These are phyloP conservation scores for Polygonum aviculare DNA, from an alignment of 148 eudicot genomes.

Conservation along the genomic window DNA sequence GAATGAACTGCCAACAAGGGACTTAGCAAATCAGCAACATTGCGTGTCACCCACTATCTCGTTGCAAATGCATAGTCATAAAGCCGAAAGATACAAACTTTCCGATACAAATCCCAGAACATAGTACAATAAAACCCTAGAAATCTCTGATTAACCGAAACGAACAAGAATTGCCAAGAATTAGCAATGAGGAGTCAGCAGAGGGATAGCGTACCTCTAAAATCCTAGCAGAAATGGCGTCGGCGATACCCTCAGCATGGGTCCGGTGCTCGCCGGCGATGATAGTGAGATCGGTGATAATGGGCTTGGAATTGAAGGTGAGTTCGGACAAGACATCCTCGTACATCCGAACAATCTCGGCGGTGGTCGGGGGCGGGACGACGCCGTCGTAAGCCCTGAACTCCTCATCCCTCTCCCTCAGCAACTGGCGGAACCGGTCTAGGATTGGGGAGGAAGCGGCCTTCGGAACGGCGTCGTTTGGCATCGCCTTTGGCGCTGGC, in stretches of 20 bases:
- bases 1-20: background rate
- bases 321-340: conserved; percentile 60
- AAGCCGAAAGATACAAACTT: background rate
- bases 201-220: conserved; percentile 47
- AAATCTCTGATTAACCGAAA: background rate
- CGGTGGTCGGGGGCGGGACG: conserved; percentile 23
- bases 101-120: background rate
- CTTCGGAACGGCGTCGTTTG: conserved; percentile 17
- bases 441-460: conserved; percentile 31
- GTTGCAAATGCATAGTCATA: background rate
- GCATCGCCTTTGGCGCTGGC: conserved; percentile 18
- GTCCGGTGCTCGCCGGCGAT: conserved; percentile 73
- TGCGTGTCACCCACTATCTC: background rate
- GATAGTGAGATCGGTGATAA: conserved; percentile 85
- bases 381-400: conserved; percentile 25
- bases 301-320: conserved; percentile 76
- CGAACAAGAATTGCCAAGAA: background rate
- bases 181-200: background rate
- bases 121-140: background rate
- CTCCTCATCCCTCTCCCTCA: conserved; percentile 41
- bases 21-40: background rate
- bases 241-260: conserved; percentile 61
- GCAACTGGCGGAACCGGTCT: conserved; percentile 49
- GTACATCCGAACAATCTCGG: conserved; percentile 51
- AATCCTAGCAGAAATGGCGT: conserved; percentile 66